Conservation (phyloP, 78 protist species). For the Dictyostelium firmibasis region DNA sequence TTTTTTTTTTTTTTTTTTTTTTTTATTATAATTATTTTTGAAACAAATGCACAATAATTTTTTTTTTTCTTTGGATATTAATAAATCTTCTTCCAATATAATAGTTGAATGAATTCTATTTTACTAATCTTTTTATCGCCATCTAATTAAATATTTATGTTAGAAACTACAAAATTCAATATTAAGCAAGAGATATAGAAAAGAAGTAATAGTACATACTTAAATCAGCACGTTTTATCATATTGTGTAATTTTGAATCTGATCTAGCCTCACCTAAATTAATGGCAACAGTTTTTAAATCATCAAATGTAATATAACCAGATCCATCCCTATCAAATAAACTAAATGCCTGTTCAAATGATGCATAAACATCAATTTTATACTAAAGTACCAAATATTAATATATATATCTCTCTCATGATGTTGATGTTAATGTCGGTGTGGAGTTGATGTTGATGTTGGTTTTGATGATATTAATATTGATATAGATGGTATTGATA, state of each 20-base stretch:
- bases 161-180: too few relatives aligned
- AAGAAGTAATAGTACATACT: not conserved
- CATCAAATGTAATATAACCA: not conserved
- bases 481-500: too few relatives aligned
- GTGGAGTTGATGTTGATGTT: too few relatives aligned
- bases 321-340: slow-evolving; percentile 5
- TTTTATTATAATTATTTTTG: too few relatives aligned
- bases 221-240: slow-evolving; percentile 1
- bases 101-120: not conserved
- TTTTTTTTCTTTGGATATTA: not conserved
- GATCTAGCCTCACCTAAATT: not conserved
- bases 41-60: too few relatives aligned
- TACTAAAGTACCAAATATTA: too few relatives aligned
- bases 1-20: not conserved
- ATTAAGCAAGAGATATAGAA: too few relatives aligned
- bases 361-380: not conserved
- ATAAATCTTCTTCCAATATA: not conserved
- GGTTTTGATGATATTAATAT: too few relatives aligned
- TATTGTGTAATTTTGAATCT: not conserved
- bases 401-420: too few relatives aligned
- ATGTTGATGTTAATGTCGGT: too few relatives aligned
- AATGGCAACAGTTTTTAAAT: not conserved
- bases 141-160: not conserved
- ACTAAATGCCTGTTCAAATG: not conserved
- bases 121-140: not conserved